Base-by-base conservation (phyloP, 805 yeast species). In the Saturnispora diversa region DNA sequence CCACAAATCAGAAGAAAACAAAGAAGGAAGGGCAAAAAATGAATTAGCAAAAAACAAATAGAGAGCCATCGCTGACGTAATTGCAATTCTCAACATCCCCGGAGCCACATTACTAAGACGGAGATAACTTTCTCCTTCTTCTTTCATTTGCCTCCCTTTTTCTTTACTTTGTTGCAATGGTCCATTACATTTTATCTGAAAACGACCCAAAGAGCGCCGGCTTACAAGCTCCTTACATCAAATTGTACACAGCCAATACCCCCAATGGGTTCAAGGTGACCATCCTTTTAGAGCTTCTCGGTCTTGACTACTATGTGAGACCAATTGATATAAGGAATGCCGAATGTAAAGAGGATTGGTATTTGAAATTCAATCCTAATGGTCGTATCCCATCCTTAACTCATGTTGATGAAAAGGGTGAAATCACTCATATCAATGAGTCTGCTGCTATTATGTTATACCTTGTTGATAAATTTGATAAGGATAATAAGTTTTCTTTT, bases 401-500 rank as follows among this genome's bases (percentile, higher is more conserved):
- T 1, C 68, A 65, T 45, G 63, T 49, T 16, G 53, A 56, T 29
- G 51, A 54, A 26, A 62, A 68, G 5, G 78, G 76, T 4, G 56
- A 69, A 30, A 55, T 55, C 6, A 63, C 64, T 23, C 60, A 70
- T 17, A 52, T 80, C 21, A 68, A 69, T 48, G 84, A 79, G 58
- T 66, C 78, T 25, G 84, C 72, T 24, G 82, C 84, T 2, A 77
- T 79, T 45, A 54, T 80, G 56, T 59, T 64, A 43, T 80, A 76
- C 53, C 55, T 79, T 29, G 75, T 73, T 40, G 82, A 76, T 47
- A 74, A 68, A 46, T 80, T 72, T 53, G 85, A 80, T 52, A 68
- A 58, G 39, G 75, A 74, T 8, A 54, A 66, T 44, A 72, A 73
- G 55, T 68, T 46, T 48, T 64, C 70, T 20, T 71, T 58, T 45